Evolutionary conservation across 176 grass and related monocot genomes (phyloP), one percentile per base, ranked within the genome.

Genomic region (Paspalum notatum): DNA sequence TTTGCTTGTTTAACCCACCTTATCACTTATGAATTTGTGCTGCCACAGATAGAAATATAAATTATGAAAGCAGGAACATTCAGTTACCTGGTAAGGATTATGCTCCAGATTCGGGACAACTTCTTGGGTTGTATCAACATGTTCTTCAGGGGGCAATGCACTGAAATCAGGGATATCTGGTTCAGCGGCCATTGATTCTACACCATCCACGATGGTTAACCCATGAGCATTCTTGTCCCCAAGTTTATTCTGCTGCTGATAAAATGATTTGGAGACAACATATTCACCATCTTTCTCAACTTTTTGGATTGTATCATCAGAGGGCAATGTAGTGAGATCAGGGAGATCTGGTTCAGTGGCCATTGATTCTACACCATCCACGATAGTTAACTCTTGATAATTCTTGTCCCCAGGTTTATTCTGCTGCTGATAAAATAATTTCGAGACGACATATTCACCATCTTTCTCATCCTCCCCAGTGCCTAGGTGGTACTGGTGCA

Each of bases 401-500:
- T 71, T 93, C 32, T 88, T 95, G 51, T 98, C 88, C 16, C 68
- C 86, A 67, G 75, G 77, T 80, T 94, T 93, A 74, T 62, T 61
- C 43, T 97, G 91, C 37, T 98, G 92, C 88, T 98, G 92, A 85
- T 84, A 91, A 72, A 89, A 93, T 91, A 98, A 88, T 90, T 98
- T 98, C 11, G 90, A 93, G 60, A 95, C 92, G 0, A 95, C 96
- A 88, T 95, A 95, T 84, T 95, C 66, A 24, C 92, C 86, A 58
- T 98, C 89, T 77, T 84, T 84, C 72, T 98, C 92, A 88, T 98
- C 96, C 85, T 98, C 96, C 6, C 85, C 92, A 39, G 75, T 93
- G 59, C 96, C 96, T 18, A 98, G 84, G 55, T 98, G 92, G 72
- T 95, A 93, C 74, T 98, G 96, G 80, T 98, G 96, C 76, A 95